Evolutionary conservation across 306 rosid species (phyloP).

Genomic region (Vigna unguiculata): DNA sequence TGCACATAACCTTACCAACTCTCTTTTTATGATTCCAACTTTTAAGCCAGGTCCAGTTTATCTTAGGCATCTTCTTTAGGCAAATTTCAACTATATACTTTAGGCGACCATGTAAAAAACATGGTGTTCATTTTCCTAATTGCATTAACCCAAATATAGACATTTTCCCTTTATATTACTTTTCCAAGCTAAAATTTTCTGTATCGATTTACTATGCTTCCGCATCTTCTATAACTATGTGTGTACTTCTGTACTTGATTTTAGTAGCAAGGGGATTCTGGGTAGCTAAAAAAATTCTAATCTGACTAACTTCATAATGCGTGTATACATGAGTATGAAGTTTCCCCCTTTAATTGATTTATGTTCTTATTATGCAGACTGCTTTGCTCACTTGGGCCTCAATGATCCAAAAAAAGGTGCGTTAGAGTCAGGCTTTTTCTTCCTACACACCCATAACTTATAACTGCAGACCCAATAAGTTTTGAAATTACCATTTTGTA

Average conservation of each 20-base stretch:
- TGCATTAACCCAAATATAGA: background rate
- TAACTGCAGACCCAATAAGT: no score
- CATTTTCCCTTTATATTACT: background rate
- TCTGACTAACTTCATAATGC: background rate
- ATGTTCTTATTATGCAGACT: conserved; percentile 66
- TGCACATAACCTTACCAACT: background rate
- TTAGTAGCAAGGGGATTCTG: conserved; percentile 7
- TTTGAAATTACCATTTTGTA: no score
- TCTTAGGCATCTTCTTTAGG: conserved; percentile 18
- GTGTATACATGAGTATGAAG: background rate
- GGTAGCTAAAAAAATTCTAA: background rate
- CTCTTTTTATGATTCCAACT: background rate
- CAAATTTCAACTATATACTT: conserved; percentile 15
- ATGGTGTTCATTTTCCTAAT: conserved; percentile 12
- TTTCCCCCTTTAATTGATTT: background rate
- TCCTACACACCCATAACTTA: no score
- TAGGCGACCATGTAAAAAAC: background rate
- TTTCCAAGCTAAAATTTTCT: background rate
- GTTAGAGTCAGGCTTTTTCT: background rate
- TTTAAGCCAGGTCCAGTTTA: conserved; percentile 9
- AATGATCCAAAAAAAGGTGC: conserved; percentile 63
- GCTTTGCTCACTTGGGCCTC: conserved; percentile 63
- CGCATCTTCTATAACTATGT: background rate
- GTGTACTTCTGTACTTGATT: background rate
- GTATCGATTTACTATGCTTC: conserved; percentile 1